Percentiles rank a stretch among this genome's conserved stretches.
These are phyloP conservation scores for Rhododendron simsii DNA, from an alignment of 148 eudicot genomes.

Conservation along the genomic window DNA sequence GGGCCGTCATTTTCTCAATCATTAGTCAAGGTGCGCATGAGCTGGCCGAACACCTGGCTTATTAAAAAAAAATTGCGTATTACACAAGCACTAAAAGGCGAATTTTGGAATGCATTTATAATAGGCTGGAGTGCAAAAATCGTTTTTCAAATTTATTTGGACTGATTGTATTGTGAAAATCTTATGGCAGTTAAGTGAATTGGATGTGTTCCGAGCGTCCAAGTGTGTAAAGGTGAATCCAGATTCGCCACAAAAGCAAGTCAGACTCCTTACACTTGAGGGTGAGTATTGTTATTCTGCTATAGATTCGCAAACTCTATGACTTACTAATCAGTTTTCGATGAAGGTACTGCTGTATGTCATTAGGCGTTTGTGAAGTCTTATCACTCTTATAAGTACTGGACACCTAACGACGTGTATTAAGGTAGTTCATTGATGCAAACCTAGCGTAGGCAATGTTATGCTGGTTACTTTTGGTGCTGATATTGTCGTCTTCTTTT, in stretches of 20 bases:
- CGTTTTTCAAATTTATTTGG: not conserved
- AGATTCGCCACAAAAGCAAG: constrained; percentile 95
- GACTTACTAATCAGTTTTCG: not conserved
- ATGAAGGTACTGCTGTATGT: not conserved
- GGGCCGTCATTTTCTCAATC: too few species aligned
- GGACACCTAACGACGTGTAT: not conserved
- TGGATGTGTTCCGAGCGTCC: constrained; percentile 63
- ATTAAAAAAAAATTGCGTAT: too few species aligned
- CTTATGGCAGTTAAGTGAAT: constrained; percentile 53
- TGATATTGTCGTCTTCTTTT: not conserved
- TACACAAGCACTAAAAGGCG: too few species aligned
- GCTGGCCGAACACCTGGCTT: too few species aligned
- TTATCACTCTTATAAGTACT: not conserved
- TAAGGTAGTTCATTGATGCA: not conserved
- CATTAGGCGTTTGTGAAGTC: not conserved
- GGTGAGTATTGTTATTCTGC: constrained; percentile 44
- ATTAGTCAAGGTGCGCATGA: too few species aligned
- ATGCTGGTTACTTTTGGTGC: not conserved
- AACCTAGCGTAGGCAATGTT: not conserved
- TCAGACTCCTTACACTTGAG: constrained; percentile 76
- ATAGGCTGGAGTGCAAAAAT: not conserved
- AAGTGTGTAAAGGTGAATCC: constrained; percentile 91
- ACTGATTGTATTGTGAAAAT: not conserved
- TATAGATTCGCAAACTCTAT: not conserved
- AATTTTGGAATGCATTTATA: not conserved